Base-by-base conservation (phyloP, 2,329 filamentous ascomycete species). In the Fusarium pilosicola region DNA sequence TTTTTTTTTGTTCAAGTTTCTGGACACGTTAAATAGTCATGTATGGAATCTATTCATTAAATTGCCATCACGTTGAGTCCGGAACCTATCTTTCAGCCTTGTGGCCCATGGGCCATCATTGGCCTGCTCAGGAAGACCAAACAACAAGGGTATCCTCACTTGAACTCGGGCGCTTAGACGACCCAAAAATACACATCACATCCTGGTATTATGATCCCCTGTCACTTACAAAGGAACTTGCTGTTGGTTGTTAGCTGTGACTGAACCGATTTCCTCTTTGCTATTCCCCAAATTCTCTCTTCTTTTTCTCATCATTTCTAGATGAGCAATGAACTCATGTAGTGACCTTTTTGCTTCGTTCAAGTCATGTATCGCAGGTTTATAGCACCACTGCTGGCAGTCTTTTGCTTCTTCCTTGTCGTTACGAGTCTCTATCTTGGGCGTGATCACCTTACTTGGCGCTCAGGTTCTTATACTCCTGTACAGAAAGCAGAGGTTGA, bases 361-460 rank as follows among this genome's bases (percentile, higher is more conserved):
- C 4, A 63, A 32, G n/a, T n/a, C 57, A 76, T 76, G 74, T 49
- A 65, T 58, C 72, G 57, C 28, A 75, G 55, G 52, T 61, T 66
- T 34, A 44, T 62, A 20, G 54, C 65, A 38, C 38, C 70, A 46
- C 56, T 74, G 26, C 44, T 76, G 39, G 62, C 74, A 26, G 57
- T 54, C 7, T 42, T 74, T 26, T 76, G 62, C 41, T 69, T 76
- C 42, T 54, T 72, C 7, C 30, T 76, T 6, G n/a, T 69, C 8
- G n/a, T 54, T 7, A 75, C 74, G 10, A 68, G 66, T 24, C 42
- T 74, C 2, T 76, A 76, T 64, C 65, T 76, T 36, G 70, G 74
- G 14, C 74, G 64, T 12, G 62, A 66, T 30, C 66, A 66, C 34
- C 49, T 76, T 24, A 58, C 51, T 39, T 66, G 70, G 48, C 32